These are phyloP conservation scores for Cladochytrium replicatum DNA, from an alignment of 192 early-diverging fungal species.

Conservation along the genomic window DNA sequence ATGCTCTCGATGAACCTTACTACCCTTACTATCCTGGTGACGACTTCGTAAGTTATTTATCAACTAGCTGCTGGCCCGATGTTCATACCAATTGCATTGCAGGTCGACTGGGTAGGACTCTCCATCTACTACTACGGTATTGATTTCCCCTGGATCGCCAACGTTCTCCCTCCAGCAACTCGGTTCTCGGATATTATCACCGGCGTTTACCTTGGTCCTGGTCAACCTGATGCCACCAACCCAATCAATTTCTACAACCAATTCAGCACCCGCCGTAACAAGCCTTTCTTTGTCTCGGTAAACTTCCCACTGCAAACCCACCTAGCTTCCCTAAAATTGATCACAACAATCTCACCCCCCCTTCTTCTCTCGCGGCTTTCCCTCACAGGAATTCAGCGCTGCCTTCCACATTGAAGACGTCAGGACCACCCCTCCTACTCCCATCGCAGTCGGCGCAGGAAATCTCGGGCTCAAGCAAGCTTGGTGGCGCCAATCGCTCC, in stretches of 20 bases:
- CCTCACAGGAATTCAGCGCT: constrained; percentile 17
- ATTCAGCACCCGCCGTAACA: constrained; percentile 10
- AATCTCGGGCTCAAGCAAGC: constrained; percentile 26
- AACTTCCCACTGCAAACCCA: not conserved
- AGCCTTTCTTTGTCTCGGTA: constrained; percentile 19
- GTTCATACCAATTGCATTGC: too few relatives aligned
- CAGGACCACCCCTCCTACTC: not conserved
- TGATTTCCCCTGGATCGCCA: constrained; percentile 11
- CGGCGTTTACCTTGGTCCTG: not conserved
- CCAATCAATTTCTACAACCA: constrained; percentile 18
- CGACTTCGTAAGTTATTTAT: constrained; percentile 20
- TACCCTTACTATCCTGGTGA: constrained; percentile 41
- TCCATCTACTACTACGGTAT: constrained; percentile 26
- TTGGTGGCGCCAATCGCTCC: constrained; percentile 28
- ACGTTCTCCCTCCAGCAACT: constrained; percentile 15
- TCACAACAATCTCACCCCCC: not conserved
- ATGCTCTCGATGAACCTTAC: constrained; percentile 31
- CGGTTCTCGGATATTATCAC: constrained; percentile 7
- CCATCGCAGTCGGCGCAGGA: constrained; percentile 13
- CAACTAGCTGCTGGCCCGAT: too few relatives aligned
- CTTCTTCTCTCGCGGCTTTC: not conserved
- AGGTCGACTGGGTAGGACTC: constrained; percentile 35
- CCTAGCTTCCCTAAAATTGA: not conserved
- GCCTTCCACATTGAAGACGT: constrained; percentile 25
- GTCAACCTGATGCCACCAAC: not conserved